Conservation (phyloP, 495 filamentous ascomycete genomes). For the Penicillium psychrofluorescens region DNA sequence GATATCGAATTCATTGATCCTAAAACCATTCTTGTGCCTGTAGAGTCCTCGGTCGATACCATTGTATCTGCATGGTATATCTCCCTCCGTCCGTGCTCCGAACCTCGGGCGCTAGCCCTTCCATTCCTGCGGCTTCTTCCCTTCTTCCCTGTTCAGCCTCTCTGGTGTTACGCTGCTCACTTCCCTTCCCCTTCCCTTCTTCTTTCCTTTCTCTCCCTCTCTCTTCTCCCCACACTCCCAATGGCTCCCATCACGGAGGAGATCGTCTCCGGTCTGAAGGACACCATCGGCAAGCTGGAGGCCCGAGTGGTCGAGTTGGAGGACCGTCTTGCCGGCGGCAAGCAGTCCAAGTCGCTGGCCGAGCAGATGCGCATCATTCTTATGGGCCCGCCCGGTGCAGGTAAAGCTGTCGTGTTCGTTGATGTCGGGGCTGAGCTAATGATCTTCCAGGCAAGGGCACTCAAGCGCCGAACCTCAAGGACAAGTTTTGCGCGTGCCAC, state of each 20-base stretch:
- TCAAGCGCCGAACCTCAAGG: slow-evolving; percentile 95
- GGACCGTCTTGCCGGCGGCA: slow-evolving; percentile 46
- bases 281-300: slow-evolving; percentile 77
- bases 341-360: slow-evolving; percentile 38
- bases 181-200: slow-evolving; percentile 23
- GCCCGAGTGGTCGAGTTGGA: slow-evolving; percentile 74
- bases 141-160: too few species aligned
- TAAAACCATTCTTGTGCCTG: too few species aligned
- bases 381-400: slow-evolving; percentile 95
- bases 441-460: slow-evolving; percentile 82
- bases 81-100: slow-evolving; percentile 12
- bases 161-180: not conserved
- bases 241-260: slow-evolving; percentile 86
- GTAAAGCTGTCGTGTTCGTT: slow-evolving; percentile 41
- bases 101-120: slow-evolving; percentile 27
- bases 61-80: not conserved
- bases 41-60: not conserved
- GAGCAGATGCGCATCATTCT: slow-evolving; percentile 86
- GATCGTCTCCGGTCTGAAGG: slow-evolving; percentile 62
- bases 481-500: slow-evolving; percentile 94
- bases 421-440: slow-evolving; percentile 17
- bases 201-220: slow-evolving; percentile 17
- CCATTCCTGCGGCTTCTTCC: slow-evolving; percentile 22
- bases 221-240: slow-evolving; percentile 27
- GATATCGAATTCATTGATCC: too few species aligned